Percentiles rank a stretch among this genome's conserved stretches.
These are phyloP conservation scores for Citrus unshiu DNA, from an alignment of 345 rosid species.

Conservation along the genomic window DNA sequence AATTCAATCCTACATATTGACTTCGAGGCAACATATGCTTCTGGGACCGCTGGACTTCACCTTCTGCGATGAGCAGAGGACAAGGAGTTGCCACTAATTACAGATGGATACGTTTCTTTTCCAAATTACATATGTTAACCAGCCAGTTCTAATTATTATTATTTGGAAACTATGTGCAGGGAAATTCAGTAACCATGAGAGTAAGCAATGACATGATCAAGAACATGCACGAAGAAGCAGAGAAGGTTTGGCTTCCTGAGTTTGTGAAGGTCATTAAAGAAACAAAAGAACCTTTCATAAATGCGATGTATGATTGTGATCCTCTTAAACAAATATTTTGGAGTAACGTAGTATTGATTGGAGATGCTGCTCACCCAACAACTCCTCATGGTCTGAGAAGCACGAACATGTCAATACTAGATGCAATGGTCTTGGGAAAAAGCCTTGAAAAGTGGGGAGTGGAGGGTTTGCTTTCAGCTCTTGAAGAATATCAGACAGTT, in stretches of 20 bases:
- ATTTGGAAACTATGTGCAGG: slow-evolving; percentile 26
- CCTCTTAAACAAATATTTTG: slow-evolving; percentile 49
- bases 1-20: background rate
- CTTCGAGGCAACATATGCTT: background rate
- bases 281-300: slow-evolving; percentile 78
- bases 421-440: slow-evolving; percentile 64
- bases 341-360: slow-evolving; percentile 57
- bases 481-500: slow-evolving; percentile 61
- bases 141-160: background rate
- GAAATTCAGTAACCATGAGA: slow-evolving; percentile 65
- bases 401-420: slow-evolving; percentile 79
- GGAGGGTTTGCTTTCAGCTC: slow-evolving; percentile 43
- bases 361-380: slow-evolving; percentile 86
- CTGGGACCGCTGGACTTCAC: background rate
- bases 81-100: background rate
- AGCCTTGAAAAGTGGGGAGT: slow-evolving; percentile 54
- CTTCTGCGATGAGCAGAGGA: background rate
- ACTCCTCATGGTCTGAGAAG: slow-evolving; percentile 80
- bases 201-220: slow-evolving; percentile 52
- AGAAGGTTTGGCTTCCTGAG: slow-evolving; percentile 62
- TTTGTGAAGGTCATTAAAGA: slow-evolving; percentile 53
- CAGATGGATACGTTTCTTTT: background rate
- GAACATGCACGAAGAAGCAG: slow-evolving; percentile 60
- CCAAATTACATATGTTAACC: background rate
- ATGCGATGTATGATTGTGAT: slow-evolving; percentile 67